phyloP scores from a whole-genome alignment of 2,329 filamentous ascomycete genomes.

The Penicillium italicum region DNA sequence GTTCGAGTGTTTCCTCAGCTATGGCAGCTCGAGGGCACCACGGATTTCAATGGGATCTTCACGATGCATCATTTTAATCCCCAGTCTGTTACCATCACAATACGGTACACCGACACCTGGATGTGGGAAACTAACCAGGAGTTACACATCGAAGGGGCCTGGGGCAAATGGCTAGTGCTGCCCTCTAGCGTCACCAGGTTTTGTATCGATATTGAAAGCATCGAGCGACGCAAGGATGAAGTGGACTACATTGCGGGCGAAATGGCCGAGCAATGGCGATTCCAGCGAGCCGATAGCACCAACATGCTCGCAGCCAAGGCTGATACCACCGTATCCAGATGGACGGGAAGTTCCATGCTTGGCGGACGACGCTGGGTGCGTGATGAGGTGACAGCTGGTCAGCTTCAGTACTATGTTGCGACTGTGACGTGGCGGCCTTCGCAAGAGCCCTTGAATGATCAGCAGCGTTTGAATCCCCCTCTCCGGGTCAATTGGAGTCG shows the following conservation, averaged over 20 bases:
- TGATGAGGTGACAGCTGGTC: constrained; percentile 41
- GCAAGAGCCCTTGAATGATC: not conserved
- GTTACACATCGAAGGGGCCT: constrained; percentile 37
- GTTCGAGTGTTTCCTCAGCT: constrained; percentile 47
- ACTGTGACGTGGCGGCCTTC: constrained; percentile 37
- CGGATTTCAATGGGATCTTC: constrained; percentile 27
- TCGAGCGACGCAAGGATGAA: constrained; percentile 46
- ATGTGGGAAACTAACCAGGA: constrained; percentile 41
- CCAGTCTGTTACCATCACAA: constrained; percentile 42
- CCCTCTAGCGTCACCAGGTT: constrained; percentile 40
- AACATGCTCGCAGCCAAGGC: constrained; percentile 31
- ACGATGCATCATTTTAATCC: constrained; percentile 33
- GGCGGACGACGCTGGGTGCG: constrained; percentile 38
- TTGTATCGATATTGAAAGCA: constrained; percentile 48
- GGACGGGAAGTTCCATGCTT: constrained; percentile 49
- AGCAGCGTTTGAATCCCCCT: not conserved
- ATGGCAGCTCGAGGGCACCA: constrained; percentile 36
- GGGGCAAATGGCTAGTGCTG: constrained; percentile 36
- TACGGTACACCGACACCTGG: constrained; percentile 53
- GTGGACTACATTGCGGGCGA: constrained; percentile 45
- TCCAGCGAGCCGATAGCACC: constrained; percentile 33
- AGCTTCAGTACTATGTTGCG: constrained; percentile 46
- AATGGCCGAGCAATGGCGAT: constrained; percentile 36
- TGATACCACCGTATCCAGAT: constrained; percentile 34
- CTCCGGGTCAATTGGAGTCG: constrained; percentile 2